phyloP scores from a whole-genome alignment of 306 rosid species.

The Castanea mollissima region DNA sequence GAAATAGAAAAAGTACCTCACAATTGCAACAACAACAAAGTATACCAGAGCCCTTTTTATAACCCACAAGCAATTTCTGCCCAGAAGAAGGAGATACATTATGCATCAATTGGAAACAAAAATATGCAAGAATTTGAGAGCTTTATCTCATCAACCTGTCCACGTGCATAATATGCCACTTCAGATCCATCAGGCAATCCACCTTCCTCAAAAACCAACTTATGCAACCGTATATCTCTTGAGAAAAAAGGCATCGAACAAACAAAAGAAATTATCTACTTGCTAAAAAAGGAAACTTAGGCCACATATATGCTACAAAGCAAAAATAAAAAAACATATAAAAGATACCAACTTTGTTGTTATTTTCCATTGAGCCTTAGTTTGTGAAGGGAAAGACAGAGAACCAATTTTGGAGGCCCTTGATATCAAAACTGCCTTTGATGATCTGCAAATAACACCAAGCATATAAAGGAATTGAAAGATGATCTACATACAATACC shows the following conservation, averaged over 20 bases:
- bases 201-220: constrained; percentile 86
- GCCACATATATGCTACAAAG: constrained; percentile 12
- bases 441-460: constrained; percentile 48
- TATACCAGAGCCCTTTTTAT: constrained; percentile 84
- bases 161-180: constrained; percentile 95
- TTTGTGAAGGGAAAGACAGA: constrained; percentile 43
- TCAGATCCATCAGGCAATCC: constrained; percentile 97
- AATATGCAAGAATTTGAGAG: constrained; percentile 25
- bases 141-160: constrained; percentile 63
- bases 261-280: constrained; percentile 15
- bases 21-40: constrained; percentile 86
- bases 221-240: constrained; percentile 85
- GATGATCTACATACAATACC: constrained; percentile 12
- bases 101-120: constrained; percentile 16
- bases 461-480: constrained; percentile 11
- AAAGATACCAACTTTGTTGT: constrained; percentile 58
- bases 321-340: background rate
- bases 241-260: constrained; percentile 22
- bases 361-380: constrained; percentile 76
- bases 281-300: constrained; percentile 8
- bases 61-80: constrained; percentile 94
- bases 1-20: constrained; percentile 49
- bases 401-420: constrained; percentile 52
- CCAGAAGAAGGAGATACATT: constrained; percentile 25
- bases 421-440: constrained; percentile 51